Evolutionary conservation across 2,329 filamentous ascomycete species (phyloP).

Genomic region (Aspergillus sp.): DNA sequence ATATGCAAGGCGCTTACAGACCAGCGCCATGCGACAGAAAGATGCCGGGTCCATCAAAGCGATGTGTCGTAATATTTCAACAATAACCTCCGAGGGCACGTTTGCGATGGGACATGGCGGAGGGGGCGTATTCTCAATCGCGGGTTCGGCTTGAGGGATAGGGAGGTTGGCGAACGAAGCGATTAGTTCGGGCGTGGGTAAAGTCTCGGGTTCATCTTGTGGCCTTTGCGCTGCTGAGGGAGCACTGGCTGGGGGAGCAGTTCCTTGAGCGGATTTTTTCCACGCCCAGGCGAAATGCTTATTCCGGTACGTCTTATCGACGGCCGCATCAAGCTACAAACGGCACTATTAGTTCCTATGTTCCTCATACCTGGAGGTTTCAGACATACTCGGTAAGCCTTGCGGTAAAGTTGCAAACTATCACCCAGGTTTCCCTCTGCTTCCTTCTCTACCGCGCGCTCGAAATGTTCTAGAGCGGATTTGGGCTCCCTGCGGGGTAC

Average conservation of each 20-base stretch:
- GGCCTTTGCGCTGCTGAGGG: conserved; percentile 58
- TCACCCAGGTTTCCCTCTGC: conserved; percentile 81
- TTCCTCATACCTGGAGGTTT: background rate
- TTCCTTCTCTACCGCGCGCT: conserved; percentile 87
- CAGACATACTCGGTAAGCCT: conserved; percentile 74
- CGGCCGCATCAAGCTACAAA: conserved; percentile 71
- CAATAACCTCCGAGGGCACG: conserved; percentile 80
- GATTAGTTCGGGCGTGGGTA: conserved; percentile 68
- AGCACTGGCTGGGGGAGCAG: conserved; percentile 49
- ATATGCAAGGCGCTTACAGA: conserved; percentile 85
- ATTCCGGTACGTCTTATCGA: conserved; percentile 83
- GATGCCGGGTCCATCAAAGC: conserved; percentile 73
- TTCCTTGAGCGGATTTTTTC: conserved; percentile 45
- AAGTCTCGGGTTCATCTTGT: conserved; percentile 47
- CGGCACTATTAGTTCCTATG: background rate
- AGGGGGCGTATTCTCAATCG: conserved; percentile 68
- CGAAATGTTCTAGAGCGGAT: conserved; percentile 88
- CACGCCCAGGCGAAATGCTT: conserved; percentile 79
- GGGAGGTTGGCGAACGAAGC: conserved; percentile 68
- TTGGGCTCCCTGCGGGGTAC: conserved; percentile 52
- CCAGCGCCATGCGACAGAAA: conserved; percentile 71
- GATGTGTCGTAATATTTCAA: conserved; percentile 74
- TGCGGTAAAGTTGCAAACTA: conserved; percentile 82
- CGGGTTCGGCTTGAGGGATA: conserved; percentile 66
- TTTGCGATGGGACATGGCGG: conserved; percentile 76